Evolutionary conservation across 768 basidiomycete genomes (phyloP), one percentile per base, ranked within the genome.

Genomic region (Thelephora aurantiotincta): DNA sequence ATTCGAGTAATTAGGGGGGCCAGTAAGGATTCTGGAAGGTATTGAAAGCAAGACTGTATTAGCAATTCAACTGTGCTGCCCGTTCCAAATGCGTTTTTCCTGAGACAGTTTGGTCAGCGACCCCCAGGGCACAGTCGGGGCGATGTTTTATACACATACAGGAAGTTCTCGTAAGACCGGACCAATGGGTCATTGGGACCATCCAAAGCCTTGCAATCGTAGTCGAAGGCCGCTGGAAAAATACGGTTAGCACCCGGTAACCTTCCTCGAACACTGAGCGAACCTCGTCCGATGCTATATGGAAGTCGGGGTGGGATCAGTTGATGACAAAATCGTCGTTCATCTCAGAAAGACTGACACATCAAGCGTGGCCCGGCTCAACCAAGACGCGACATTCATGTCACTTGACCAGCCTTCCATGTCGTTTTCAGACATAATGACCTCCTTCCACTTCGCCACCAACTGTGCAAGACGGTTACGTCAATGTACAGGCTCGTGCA

Each of bases 161-260:
- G 42, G 14, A 75, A 62, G 35, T 72, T 74, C 48, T 68, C 65
- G 56, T 77, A 78, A 3, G 75, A 71, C 50, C 69, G 66, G 60
- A 70, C 73, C 42, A 79, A 71, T 50, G 70, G 68, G 55, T 75
- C 75, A 37, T 74, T 65, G 2, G 62, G 55, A 48, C 73, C 63
- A 11, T 68, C 61, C 16, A 77, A 53, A 0, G 71, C 71, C 19
- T 72, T 74, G 48, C 78, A 75, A n/a, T 75, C 68, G 55, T 75
- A 75, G 54, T 76, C 75, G 44, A 65, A 61, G 1, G 59, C 63
- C 19, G 58, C 55, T 62, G 33, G 2, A 45, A 0, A n/a, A 4
- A 53, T 46, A 14, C 33, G 23, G 9, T 38, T 14, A 11, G 35
- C 6, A 12, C 7, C 33, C 2, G 35, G 30, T 13, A 3, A 20